phyloP scores from a whole-genome alignment of 371 early-diverging fungal species.

The Scutellospora calospora region DNA sequence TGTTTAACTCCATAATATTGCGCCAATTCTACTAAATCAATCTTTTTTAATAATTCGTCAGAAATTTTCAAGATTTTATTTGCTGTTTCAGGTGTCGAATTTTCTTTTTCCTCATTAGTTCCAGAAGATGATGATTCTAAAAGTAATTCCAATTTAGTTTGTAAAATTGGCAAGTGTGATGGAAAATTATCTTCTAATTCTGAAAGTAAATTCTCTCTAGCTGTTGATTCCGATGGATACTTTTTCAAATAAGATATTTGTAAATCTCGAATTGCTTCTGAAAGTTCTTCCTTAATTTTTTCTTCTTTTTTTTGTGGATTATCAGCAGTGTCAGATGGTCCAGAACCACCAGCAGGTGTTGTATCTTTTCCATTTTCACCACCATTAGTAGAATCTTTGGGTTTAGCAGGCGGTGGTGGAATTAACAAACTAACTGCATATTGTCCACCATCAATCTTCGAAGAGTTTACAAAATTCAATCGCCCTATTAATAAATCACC shows the following conservation, averaged over 20 bases:
- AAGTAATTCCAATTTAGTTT: conserved; percentile 66
- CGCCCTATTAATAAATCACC: conserved; percentile 85
- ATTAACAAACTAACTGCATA: conserved; percentile 69
- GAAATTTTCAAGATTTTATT: conserved; percentile 61
- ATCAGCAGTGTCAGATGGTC: not conserved
- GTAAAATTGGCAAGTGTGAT: conserved; percentile 58
- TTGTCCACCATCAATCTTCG: conserved; percentile 66
- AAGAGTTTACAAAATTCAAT: conserved; percentile 60
- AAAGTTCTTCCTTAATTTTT: conserved; percentile 63
- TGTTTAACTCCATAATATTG: conserved; percentile 73
- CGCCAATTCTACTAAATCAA: conserved; percentile 68
- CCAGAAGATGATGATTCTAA: conserved; percentile 65
- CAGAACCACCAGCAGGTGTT: not conserved
- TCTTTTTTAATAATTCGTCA: conserved; percentile 62
- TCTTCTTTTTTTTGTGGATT: conserved; percentile 57
- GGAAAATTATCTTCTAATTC: conserved; percentile 67
- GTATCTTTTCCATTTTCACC: conserved; percentile 48
- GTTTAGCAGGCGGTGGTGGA: conserved; percentile 52
- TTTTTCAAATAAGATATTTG: conserved; percentile 86
- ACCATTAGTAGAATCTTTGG: conserved; percentile 40
- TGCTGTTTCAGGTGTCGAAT: conserved; percentile 49
- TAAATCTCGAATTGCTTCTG: conserved; percentile 78
- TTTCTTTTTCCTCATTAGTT: conserved; percentile 53
- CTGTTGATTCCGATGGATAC: conserved; percentile 62
- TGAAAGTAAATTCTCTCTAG: conserved; percentile 63